These are phyloP conservation scores for Glycyrrhiza uralensis DNA, from an alignment of 306 rosid genomes.

Conservation along the genomic window DNA sequence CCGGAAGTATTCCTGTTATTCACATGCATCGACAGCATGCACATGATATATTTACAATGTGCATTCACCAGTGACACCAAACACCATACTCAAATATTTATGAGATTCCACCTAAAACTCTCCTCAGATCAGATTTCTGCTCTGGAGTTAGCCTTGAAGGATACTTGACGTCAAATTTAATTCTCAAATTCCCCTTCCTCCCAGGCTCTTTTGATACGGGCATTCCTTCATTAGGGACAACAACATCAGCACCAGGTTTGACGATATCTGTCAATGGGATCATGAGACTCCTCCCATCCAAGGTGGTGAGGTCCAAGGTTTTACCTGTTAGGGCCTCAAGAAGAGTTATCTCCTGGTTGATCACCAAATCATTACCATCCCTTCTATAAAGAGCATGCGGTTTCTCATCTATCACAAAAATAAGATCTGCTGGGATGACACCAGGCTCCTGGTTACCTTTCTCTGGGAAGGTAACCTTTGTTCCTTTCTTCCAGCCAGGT, in stretches of 20 bases:
- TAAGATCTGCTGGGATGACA: slow-evolving; percentile 76
- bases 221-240: slow-evolving; percentile 85
- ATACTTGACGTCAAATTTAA: slow-evolving; percentile 76
- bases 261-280: slow-evolving; percentile 59
- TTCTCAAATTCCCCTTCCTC: slow-evolving; percentile 77
- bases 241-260: slow-evolving; percentile 68
- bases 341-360: slow-evolving; percentile 76
- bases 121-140: slow-evolving; percentile 81
- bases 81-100: slow-evolving; percentile 33
- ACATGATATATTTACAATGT: slow-evolving; percentile 31
- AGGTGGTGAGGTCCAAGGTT: slow-evolving; percentile 58
- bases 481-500: slow-evolving; percentile 99
- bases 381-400: slow-evolving; percentile 76
- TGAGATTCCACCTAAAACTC: slow-evolving; percentile 68
- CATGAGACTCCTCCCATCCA: slow-evolving; percentile 74
- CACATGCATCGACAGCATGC: slow-evolving; percentile 37
- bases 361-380: slow-evolving; percentile 81
- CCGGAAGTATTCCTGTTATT: slow-evolving; percentile 26
- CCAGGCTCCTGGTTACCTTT: slow-evolving; percentile 92
- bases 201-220: slow-evolving; percentile 88
- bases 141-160: slow-evolving; percentile 71
- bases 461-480: slow-evolving; percentile 85
- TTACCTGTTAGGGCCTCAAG: slow-evolving; percentile 89
- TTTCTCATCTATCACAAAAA: slow-evolving; percentile 88
- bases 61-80: slow-evolving; percentile 20